Percentiles rank a stretch among this genome's conserved stretches.
Evolutionary conservation across 1,284 basidiomycete genomes (phyloP).

Genomic region (Psilocybe mexicana): DNA sequence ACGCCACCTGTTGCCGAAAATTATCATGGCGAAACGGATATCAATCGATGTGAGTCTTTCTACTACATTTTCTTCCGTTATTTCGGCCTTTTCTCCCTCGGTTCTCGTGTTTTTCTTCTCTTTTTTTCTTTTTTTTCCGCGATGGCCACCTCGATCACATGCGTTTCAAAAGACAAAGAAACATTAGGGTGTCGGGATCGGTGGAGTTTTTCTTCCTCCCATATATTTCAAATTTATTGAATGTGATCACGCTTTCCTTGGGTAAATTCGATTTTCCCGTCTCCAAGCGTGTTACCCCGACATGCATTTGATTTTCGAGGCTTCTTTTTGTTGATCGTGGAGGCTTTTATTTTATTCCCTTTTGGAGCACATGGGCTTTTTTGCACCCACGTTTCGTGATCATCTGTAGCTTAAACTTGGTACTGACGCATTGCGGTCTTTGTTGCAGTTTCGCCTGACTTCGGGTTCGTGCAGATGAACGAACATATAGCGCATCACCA

Average conservation of each 20-base stretch:
- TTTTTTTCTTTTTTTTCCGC: slow-evolving; percentile 1
- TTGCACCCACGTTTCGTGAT: too few species aligned
- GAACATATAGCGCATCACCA: slow-evolving; percentile 62
- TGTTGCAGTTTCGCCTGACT: slow-evolving; percentile 76
- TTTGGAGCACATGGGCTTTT: too few species aligned
- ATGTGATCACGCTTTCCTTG: neutral
- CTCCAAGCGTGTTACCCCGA: neutral
- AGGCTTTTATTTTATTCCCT: too few species aligned
- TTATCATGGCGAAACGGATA: slow-evolving; percentile 65
- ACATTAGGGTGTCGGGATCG: neutral
- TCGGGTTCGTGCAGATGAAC: slow-evolving; percentile 75
- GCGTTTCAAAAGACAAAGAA: too few species aligned
- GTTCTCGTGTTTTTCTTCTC: neutral
- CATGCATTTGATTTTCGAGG: neutral
- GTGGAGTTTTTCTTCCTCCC: neutral
- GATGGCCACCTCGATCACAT: neutral
- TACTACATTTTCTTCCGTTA: slow-evolving; percentile 15
- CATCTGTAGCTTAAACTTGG: neutral
- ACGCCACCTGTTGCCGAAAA: slow-evolving; percentile 74
- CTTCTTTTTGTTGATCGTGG: too few species aligned
- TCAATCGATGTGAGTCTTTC: slow-evolving; percentile 73
- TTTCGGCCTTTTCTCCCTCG: neutral
- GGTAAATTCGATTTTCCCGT: too few species aligned
- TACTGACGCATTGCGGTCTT: slow-evolving; percentile 36
- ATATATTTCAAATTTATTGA: too few species aligned